phyloP scores from a whole-genome alignment of 1,139 yeast genomes.

The Blastobotrys illinoisensis region DNA sequence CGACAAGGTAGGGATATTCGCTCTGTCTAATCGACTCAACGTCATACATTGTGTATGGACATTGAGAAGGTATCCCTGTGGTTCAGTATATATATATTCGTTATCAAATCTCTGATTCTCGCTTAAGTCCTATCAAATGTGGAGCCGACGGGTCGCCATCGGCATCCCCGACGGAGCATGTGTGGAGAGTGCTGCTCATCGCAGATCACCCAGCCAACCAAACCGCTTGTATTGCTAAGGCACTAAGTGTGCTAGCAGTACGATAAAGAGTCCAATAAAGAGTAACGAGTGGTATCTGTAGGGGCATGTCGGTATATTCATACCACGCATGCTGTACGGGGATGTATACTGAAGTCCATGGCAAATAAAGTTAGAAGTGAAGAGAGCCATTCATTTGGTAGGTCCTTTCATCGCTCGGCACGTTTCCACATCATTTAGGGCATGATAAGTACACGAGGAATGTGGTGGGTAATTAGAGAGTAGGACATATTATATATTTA shows the following conservation, averaged over 20 bases:
- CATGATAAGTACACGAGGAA: no score
- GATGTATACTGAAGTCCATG: no score
- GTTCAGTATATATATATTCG: neutral
- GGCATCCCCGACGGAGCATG: neutral
- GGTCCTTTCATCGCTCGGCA: no score
- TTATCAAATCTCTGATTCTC: neutral
- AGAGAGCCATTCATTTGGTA: no score
- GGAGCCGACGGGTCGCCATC: neutral
- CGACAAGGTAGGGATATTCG: slow-evolving; percentile 16
- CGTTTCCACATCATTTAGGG: no score
- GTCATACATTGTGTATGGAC: neutral
- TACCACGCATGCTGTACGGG: no score
- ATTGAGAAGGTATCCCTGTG: neutral
- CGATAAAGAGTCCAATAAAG: neutral
- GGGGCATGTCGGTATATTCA: no score
- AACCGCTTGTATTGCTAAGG: neutral
- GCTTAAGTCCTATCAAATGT: neutral
- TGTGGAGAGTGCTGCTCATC: neutral
- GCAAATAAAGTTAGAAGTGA: no score
- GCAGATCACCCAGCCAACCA: neutral
- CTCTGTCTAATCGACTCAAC: slow-evolving; percentile 13
- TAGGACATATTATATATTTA: no score
- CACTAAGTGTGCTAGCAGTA: no score
- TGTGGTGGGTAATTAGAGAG: no score
- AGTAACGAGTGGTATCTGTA: no score